Percentiles rank a stretch among this genome's conserved stretches.
phyloP scores from a whole-genome alignment of 805 yeast species.

The Wickerhamomyces subpelliculosus region DNA sequence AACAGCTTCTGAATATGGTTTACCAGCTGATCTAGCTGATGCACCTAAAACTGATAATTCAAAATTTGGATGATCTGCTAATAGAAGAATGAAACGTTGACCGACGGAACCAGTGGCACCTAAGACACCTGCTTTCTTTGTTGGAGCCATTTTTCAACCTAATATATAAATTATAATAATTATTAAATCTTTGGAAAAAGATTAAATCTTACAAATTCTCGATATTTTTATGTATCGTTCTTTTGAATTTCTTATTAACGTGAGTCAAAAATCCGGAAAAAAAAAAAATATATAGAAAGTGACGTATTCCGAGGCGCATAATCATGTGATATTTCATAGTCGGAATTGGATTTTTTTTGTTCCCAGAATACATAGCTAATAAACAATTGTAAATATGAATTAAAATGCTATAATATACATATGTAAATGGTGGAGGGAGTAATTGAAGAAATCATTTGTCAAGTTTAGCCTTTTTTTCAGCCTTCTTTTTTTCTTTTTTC shows the following conservation, averaged over 20 bases:
- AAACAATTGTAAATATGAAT: no score
- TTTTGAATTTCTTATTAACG: no score
- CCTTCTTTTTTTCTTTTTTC: conserved; percentile 1
- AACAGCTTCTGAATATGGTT: conserved; percentile 74
- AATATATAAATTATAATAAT: neutral
- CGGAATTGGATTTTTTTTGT: no score
- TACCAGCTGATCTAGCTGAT: conserved; percentile 89
- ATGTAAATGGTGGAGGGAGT: no score
- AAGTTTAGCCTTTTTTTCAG: conserved; percentile 1
- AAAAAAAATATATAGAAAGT: neutral
- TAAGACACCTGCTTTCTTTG: conserved; percentile 68
- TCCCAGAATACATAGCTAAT: no score
- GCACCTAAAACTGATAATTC: conserved; percentile 86
- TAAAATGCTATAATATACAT: no score
- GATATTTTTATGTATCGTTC: no score
- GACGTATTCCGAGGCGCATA: neutral
- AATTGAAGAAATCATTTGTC: no score
- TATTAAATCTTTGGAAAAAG: neutral
- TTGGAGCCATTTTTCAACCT: conserved; percentile 20
- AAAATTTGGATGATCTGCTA: conserved; percentile 85
- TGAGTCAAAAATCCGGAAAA: neutral
- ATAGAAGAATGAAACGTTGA: conserved; percentile 82
- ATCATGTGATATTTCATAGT: neutral
- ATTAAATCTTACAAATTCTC: neutral
- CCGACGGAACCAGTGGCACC: conserved; percentile 99